Conservation (phyloP, 2,329 filamentous ascomycete genomes). For the Calonectria montana region DNA sequence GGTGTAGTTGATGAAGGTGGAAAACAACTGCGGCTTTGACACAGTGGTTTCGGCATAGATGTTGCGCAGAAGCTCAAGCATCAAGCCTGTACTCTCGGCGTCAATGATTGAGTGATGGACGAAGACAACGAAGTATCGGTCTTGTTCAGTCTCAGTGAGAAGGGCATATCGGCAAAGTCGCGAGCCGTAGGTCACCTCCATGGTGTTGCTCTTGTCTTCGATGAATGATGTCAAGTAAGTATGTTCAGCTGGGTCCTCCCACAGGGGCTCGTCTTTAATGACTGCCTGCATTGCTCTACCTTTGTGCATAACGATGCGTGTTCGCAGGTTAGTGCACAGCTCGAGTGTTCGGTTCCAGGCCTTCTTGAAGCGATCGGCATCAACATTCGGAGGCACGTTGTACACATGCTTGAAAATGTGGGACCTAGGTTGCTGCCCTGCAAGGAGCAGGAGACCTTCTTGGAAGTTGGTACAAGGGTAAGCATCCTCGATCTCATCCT, state of each 20-base stretch:
- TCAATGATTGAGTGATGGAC: background rate
- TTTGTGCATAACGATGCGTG: background rate
- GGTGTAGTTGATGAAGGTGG: constrained; percentile 11
- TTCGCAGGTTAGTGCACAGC: constrained; percentile 2
- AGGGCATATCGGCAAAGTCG: constrained; percentile 3
- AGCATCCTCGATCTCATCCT: background rate
- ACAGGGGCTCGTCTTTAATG: background rate
- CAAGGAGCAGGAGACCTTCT: constrained; percentile 46
- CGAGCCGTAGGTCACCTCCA: background rate
- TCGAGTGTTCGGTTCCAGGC: background rate
- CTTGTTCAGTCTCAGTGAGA: background rate
- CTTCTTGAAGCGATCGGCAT: background rate
- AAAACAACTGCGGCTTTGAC: background rate
- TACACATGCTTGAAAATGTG: constrained; percentile 19
- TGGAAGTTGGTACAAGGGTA: constrained; percentile 47
- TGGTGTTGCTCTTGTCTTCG: background rate
- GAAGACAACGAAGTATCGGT: background rate
- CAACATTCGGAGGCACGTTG: background rate
- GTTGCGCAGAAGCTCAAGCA: background rate
- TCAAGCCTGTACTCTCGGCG: background rate
- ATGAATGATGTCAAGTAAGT: background rate
- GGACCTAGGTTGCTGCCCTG: constrained; percentile 14
- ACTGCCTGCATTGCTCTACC: background rate
- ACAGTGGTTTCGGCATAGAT: background rate
- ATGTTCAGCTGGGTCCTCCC: background rate